Conservation (phyloP, 1,284 basidiomycete species). For the Rhizoctonia solani region DNA sequence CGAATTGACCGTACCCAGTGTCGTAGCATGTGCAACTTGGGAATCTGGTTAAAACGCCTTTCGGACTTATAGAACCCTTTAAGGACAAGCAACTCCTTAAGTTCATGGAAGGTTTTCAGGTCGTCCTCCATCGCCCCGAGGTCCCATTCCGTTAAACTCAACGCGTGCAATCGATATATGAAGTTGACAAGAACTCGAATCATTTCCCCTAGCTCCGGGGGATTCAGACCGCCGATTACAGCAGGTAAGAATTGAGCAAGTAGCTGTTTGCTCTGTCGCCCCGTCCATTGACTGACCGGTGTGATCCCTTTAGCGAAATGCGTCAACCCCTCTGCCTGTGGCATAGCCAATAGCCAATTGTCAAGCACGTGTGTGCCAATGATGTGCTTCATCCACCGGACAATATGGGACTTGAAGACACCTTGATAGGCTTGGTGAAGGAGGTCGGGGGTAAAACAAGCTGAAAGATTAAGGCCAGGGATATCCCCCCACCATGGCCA, state of each 20-base stretch:
- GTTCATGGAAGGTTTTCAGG: background rate
- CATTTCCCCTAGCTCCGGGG: background rate
- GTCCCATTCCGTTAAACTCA: slow-evolving; percentile 1
- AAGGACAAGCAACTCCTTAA: background rate
- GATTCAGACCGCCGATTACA: background rate
- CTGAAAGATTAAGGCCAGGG: slow-evolving; percentile 25
- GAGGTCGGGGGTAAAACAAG: slow-evolving; percentile 34
- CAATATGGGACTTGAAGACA: background rate
- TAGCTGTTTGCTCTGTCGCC: slow-evolving; percentile 10
- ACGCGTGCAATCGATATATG: slow-evolving; percentile 1
- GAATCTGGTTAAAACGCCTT: background rate
- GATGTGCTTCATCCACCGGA: slow-evolving; percentile 10
- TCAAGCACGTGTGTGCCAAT: background rate
- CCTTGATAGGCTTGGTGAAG: slow-evolving; percentile 19
- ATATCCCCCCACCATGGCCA: slow-evolving; percentile 31
- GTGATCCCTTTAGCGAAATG: slow-evolving; percentile 16
- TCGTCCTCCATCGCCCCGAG: background rate
- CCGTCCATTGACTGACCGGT: slow-evolving; percentile 4
- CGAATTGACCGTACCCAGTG: slow-evolving; percentile 30
- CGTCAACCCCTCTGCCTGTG: background rate
- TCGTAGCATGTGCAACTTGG: slow-evolving; percentile 12
- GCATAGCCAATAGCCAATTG: slow-evolving; percentile 1
- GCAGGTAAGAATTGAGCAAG: slow-evolving; percentile 1
- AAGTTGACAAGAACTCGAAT: background rate
- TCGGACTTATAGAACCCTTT: background rate